Percentiles rank a stretch among this genome's conserved stretches.
Conservation (phyloP, 768 basidiomycete genomes). For the Crassisporium funariophilum region DNA sequence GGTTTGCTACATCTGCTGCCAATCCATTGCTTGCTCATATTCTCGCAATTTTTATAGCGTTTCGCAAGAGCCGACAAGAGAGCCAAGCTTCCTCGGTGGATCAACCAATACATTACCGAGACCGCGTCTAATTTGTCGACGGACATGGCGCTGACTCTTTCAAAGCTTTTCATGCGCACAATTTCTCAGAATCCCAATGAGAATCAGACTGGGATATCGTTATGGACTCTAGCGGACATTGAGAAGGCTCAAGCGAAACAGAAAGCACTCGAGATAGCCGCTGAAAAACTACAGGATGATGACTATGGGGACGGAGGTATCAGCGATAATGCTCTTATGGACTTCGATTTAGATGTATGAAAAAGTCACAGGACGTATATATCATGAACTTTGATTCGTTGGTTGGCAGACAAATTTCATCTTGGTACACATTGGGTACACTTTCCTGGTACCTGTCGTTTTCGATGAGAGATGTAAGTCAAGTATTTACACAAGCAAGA, state of each 20-base stretch:
- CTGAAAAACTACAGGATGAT: slow-evolving; percentile 53
- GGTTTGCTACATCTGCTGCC: slow-evolving; percentile 42
- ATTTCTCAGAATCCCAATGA: slow-evolving; percentile 98
- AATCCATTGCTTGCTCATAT: background rate
- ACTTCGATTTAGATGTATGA: slow-evolving; percentile 52
- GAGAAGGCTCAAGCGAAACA: slow-evolving; percentile 85
- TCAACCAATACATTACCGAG: slow-evolving; percentile 99
- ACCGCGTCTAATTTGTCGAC: slow-evolving; percentile 96
- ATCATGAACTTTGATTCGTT: slow-evolving; percentile 2
- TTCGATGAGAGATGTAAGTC: slow-evolving; percentile 16
- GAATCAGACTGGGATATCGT: slow-evolving; percentile 89
- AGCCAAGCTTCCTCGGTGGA: slow-evolving; percentile 96
- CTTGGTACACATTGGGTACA: slow-evolving; percentile 38
- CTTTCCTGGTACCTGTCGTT: slow-evolving; percentile 36
- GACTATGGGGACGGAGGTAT: slow-evolving; percentile 73
- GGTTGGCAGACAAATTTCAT: background rate
- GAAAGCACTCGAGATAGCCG: slow-evolving; percentile 59
- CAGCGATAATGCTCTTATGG: slow-evolving; percentile 60
- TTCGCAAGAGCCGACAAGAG: slow-evolving; percentile 93
- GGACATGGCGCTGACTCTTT: slow-evolving; percentile 93
- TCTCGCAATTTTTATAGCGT: slow-evolving; percentile 49
- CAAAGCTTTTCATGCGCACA: slow-evolving; percentile 96
- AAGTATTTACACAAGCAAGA: slow-evolving; percentile 2
- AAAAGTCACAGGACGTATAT: slow-evolving; percentile 3
- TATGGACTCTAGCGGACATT: slow-evolving; percentile 95